phyloP scores from a whole-genome alignment of 1,284 basidiomycete genomes.

The Lentinula novae-zelandiae region DNA sequence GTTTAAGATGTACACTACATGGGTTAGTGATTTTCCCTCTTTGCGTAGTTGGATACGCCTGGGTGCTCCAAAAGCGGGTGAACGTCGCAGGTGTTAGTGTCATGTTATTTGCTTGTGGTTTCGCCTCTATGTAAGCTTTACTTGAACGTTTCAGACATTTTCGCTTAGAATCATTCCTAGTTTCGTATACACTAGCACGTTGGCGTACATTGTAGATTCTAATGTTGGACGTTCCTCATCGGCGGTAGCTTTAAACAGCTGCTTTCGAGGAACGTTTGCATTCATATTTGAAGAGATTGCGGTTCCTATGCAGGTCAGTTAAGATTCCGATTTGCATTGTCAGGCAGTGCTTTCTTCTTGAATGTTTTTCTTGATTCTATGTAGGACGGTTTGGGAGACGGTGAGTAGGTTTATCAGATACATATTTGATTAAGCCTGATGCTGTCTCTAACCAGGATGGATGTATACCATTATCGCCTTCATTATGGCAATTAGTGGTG shows the following conservation, averaged over 20 bases:
- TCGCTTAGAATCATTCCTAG: constrained; percentile 28
- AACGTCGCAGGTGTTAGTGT: constrained; percentile 62
- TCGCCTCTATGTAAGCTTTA: constrained; percentile 62
- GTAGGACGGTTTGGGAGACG: constrained; percentile 40
- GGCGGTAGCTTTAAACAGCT: constrained; percentile 69
- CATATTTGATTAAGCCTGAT: neutral
- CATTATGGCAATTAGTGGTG: constrained; percentile 48
- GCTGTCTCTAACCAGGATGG: constrained; percentile 43
- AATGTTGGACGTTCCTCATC: constrained; percentile 71
- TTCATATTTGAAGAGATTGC: constrained; percentile 70
- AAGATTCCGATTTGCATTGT: neutral
- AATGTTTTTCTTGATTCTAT: neutral
- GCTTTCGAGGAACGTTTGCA: constrained; percentile 65
- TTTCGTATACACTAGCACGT: constrained; percentile 66
- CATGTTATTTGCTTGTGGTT: constrained; percentile 63
- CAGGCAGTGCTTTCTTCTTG: neutral
- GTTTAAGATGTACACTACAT: constrained; percentile 59
- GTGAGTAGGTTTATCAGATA: constrained; percentile 19
- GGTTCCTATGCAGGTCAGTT: constrained; percentile 58
- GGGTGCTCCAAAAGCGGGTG: constrained; percentile 65
- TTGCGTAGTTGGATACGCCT: constrained; percentile 69
- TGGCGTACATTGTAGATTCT: constrained; percentile 77
- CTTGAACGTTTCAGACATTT: constrained; percentile 1
- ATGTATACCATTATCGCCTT: constrained; percentile 73
- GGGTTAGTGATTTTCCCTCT: constrained; percentile 55